Conservation (phyloP, 176 grass and related monocot species). For the Oryza officinalis region DNA sequence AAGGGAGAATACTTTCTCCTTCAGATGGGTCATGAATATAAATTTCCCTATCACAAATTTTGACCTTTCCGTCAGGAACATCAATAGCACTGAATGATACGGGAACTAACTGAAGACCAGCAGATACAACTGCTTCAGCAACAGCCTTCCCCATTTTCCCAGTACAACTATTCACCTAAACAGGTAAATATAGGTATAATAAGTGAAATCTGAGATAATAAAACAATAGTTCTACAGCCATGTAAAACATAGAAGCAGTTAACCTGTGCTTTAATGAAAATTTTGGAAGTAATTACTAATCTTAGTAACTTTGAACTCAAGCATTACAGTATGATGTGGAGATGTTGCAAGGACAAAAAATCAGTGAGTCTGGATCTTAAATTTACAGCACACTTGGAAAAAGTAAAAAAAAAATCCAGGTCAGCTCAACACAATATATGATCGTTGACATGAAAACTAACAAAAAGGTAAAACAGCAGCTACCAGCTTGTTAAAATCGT, state of each 20-base stretch:
- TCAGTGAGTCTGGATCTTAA: not conserved
- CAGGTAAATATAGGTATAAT: not conserved
- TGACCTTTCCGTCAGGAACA: conserved; percentile 56
- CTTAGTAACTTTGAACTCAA: not conserved
- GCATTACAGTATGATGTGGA: not conserved
- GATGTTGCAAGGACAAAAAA: conserved; percentile 12
- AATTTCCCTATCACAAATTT: conserved; percentile 63
- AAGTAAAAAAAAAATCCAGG: not conserved
- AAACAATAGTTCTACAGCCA: conserved; percentile 1
- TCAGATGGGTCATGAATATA: conserved; percentile 63
- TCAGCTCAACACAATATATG: not conserved
- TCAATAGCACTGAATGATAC: conserved; percentile 67
- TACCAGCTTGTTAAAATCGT: not conserved
- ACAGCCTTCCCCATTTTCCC: conserved; percentile 92
- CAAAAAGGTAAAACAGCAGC: not conserved
- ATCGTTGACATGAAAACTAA: conserved; percentile 16
- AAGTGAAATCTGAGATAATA: not conserved
- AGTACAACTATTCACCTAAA: conserved; percentile 84
- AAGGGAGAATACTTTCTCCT: conserved; percentile 65
- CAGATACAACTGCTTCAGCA: conserved; percentile 67
- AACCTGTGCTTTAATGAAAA: not conserved
- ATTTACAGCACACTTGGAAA: not conserved
- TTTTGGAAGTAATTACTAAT: not conserved
- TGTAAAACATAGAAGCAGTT: conserved; percentile 20
- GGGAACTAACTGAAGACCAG: conserved; percentile 82